Base-by-base conservation (phyloP, 495 filamentous ascomycete species). In the Talaromyces borbonicus region DNA sequence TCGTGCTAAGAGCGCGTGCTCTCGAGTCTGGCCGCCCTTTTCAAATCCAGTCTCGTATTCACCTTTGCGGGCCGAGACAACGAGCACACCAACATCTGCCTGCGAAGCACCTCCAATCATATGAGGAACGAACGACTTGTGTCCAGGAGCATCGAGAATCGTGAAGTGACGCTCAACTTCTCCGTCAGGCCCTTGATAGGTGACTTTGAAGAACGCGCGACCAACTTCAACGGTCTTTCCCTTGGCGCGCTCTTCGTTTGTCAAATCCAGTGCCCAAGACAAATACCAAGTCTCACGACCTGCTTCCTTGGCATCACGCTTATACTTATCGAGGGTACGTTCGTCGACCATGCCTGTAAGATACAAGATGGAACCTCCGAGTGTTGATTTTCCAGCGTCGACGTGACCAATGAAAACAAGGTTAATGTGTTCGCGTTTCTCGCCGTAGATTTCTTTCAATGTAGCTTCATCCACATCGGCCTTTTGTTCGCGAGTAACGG, bases 31-130 rank as follows among this genome's bases (percentile, higher is more conserved):
- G 12, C 93, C 92, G 43, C 92, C 92, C 68, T 93, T 95, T 60
- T 97, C 92, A 62, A 99, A 99, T n/a, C 92, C 92, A 29, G 92
- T 97, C 68, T 99, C 92, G 59, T 99, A 99, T 67, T 99, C 93
- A 61, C 92, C 92, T 71, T 95, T 98, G 47, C 92, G 85, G 1
- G 92, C 88, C 48, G 84, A 90, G 60, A 99, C 97, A 56, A 99
- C 92, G 19, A 99, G 76, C 42, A 95, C 84, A 57, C 92, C 92
- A 20, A 99, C 80, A 65, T 97, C 92, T 8, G 93, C 93, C 58
- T 98, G 92, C 1, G 90, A 93, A 33, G 92, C 88, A 54, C 93
- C 92, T 45, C 88, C 88, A 58, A 95, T 95, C 90, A 95, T 95
- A 65, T 81, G 87, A 9, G 90, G 89, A 9, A 96, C 90, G 52